Percentiles rank a stretch among this genome's conserved stretches.
Conservation (phyloP, 768 basidiomycete genomes). For the Amanita pseudoporphyria region DNA sequence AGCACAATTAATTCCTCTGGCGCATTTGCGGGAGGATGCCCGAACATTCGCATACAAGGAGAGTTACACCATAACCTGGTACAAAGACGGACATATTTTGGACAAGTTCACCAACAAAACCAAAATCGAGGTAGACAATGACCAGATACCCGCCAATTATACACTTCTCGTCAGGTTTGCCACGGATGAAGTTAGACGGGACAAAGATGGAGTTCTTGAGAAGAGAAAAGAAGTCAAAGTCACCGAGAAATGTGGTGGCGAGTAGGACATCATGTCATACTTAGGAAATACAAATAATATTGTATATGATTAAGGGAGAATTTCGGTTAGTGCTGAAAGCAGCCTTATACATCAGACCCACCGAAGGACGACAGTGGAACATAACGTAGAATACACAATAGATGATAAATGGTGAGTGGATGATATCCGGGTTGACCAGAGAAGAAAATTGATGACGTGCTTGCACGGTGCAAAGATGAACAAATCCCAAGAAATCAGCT, state of each 20-base stretch:
- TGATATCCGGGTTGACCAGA: constrained; percentile 1
- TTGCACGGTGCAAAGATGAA: constrained; percentile 3
- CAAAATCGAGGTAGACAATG: constrained; percentile 27
- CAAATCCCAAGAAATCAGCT: not conserved
- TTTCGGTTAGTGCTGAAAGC: constrained; percentile 4
- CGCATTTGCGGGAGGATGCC: constrained; percentile 34
- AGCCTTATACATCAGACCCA: constrained; percentile 6
- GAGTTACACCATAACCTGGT: constrained; percentile 50
- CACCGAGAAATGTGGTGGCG: constrained; percentile 5
- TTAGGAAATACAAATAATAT: constrained; percentile 8
- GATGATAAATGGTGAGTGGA: constrained; percentile 2
- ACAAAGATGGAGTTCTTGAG: constrained; percentile 22
- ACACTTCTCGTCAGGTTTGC: constrained; percentile 37
- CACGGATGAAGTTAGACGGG: constrained; percentile 48
- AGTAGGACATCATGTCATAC: not conserved
- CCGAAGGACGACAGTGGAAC: not conserved
- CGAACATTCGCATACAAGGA: constrained; percentile 14
- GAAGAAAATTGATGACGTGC: not conserved
- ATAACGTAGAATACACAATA: constrained; percentile 5
- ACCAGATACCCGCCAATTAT: constrained; percentile 30
- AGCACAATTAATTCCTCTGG: constrained; percentile 51
- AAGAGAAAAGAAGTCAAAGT: constrained; percentile 16
- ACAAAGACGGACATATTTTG: constrained; percentile 35
- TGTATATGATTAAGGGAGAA: constrained; percentile 5
- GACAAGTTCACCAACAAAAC: constrained; percentile 42